Evolutionary conservation across 768 basidiomycete species (phyloP), one percentile per base, ranked within the genome.

Genomic region (Scleroderma citrinum): DNA sequence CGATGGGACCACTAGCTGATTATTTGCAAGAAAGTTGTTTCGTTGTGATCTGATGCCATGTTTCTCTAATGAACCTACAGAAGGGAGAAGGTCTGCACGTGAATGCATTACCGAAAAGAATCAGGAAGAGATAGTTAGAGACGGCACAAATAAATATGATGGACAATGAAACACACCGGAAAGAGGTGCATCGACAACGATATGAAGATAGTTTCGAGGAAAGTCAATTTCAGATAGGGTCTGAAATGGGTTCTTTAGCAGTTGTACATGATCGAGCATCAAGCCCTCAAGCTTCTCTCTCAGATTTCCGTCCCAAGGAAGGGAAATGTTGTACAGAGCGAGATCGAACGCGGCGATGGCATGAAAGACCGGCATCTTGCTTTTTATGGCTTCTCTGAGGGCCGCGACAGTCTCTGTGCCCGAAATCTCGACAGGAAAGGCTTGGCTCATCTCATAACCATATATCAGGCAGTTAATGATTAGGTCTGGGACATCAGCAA

Each of bases 341-440:
- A 57, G 34, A 42, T 10, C 2, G 3, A 10, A 0, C 1, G 44
- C 36, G 10, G 30, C 43, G 5, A 53, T 12, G 23, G 23, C 38
- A 10, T 42, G n/a, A 23, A 55, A 52, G 1, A 0, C 12, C 3
- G 44, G 11, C 1, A 46, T 52, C 42, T 41, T 12, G 36, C 23
- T 31, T 44, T 47, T 52, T 13, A 50, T 50, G 29, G 2, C 24
- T 23, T 42, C 7, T 35, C 19, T 48, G 13, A 53, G 41, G 19
- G 13, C 26, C 5, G 6, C 3, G 30, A 50, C 23, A 23, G 26
- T 51, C 23, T 48, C 11, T 12, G 29, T 38, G 14, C 21, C 45
- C 11, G 31, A 19, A 44, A 53, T 49, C 10, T 56, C 17, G 37
- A 57, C 41, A 5, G 26, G 5, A 32, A 55, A 52, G 16, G 41